Percentiles rank a stretch among this genome's conserved stretches.
These are phyloP conservation scores for Coccomyxa sp. DNA, from an alignment of 139 green algal genomes.

Conservation along the genomic window DNA sequence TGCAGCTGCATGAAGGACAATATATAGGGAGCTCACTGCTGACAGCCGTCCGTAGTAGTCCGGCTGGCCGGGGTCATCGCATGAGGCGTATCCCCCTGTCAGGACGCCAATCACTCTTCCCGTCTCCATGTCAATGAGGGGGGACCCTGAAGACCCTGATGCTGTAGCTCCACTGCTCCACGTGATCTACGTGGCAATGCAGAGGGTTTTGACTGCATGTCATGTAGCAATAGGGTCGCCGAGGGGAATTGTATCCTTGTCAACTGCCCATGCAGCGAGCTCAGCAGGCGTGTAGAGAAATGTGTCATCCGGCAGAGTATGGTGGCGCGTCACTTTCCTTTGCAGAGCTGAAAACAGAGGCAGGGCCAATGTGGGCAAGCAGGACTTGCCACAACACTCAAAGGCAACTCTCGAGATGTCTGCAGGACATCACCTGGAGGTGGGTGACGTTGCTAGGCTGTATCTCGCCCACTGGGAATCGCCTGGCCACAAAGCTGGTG, in stretches of 20 bases:
- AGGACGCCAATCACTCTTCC: not conserved
- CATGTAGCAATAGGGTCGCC: no score
- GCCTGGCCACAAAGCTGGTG: not conserved
- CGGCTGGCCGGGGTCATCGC: not conserved
- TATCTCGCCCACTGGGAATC: not conserved
- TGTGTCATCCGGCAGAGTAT: no score
- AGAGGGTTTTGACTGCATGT: no score
- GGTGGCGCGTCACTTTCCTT: no score
- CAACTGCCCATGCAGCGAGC: no score
- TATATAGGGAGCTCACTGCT: not conserved
- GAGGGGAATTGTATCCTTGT: no score
- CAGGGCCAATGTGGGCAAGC: no score
- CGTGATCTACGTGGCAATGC: not conserved
- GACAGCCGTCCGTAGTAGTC: constrained; percentile 1
- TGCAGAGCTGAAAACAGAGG: no score
- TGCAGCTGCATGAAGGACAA: no score
- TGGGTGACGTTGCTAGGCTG: not conserved
- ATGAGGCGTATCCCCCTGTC: not conserved
- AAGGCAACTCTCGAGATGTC: not conserved
- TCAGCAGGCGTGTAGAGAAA: no score
- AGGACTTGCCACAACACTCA: not conserved
- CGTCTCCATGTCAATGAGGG: not conserved
- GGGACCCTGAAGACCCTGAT: not conserved
- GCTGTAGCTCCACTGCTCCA: not conserved
- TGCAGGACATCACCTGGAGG: not conserved